phyloP scores from a whole-genome alignment of 2,329 filamentous ascomycete genomes.

The Alternaria novae-zelandiae region DNA sequence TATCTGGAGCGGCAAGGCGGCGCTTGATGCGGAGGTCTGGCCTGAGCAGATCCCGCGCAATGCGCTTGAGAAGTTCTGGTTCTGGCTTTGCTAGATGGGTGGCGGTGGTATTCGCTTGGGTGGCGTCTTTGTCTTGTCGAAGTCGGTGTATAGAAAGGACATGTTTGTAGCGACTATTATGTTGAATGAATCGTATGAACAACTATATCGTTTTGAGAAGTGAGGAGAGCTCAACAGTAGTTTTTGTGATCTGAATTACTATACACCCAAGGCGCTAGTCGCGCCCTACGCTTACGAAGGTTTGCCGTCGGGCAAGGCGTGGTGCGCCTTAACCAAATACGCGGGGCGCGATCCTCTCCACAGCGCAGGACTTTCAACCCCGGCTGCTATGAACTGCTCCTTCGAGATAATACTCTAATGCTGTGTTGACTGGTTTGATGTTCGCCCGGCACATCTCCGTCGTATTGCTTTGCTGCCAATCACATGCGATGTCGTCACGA shows the following conservation, averaged over 20 bases:
- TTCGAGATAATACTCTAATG: not conserved
- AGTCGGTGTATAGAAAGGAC: not conserved
- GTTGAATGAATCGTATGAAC: not conserved
- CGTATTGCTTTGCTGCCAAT: not conserved
- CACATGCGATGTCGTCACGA: not conserved
- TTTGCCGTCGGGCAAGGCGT: not conserved
- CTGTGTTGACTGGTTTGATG: not conserved
- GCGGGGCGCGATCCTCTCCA: not conserved
- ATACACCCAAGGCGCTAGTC: not conserved
- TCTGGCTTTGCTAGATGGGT: slow-evolving; percentile 52
- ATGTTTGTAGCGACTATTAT: not conserved
- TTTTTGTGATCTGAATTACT: not conserved
- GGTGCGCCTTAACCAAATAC: not conserved
- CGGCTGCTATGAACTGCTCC: not conserved
- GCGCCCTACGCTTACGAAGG: not conserved
- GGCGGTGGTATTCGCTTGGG: not conserved
- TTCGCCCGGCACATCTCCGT: not conserved
- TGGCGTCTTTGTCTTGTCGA: not conserved
- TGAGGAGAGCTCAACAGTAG: not conserved
- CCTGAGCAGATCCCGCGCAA: slow-evolving; percentile 53
- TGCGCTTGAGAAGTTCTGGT: slow-evolving; percentile 56
- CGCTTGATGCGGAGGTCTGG: slow-evolving; percentile 55
- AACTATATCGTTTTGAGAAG: not conserved
- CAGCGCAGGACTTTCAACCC: not conserved
- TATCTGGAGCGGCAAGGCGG: slow-evolving; percentile 56